Conservation (phyloP, 2,329 filamentous ascomycete species). For the Coniochaeta sp. region DNA sequence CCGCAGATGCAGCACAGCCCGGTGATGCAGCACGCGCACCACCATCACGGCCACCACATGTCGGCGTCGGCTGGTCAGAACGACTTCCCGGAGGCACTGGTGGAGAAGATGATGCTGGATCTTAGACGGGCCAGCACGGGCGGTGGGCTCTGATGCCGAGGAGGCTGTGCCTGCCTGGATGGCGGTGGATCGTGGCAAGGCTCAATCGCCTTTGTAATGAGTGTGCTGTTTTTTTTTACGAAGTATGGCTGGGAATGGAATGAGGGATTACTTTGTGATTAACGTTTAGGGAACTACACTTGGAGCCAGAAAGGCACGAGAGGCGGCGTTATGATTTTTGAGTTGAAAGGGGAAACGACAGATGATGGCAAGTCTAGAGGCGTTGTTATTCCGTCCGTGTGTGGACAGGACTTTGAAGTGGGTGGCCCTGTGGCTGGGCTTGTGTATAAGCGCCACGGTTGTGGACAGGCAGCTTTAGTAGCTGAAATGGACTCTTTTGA, state of each 20-base stretch:
- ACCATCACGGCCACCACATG: not conserved
- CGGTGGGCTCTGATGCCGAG: not conserved
- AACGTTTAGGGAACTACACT: not conserved
- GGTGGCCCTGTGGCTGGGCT: no score
- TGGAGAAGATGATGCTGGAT: slow-evolving; percentile 46
- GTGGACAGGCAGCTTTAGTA: not conserved
- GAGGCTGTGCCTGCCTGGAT: no score
- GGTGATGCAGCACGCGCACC: not conserved
- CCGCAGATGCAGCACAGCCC: not conserved
- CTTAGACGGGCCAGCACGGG: slow-evolving; percentile 31
- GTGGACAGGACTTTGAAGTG: no score
- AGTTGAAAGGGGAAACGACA: not conserved
- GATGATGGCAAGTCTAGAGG: no score
- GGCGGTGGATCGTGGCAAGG: no score
- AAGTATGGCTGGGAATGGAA: not conserved
- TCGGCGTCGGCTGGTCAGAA: not conserved
- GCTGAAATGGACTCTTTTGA: not conserved
- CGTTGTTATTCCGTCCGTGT: not conserved
- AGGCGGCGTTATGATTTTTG: not conserved
- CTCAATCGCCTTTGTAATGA: not conserved
- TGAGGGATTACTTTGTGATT: not conserved
- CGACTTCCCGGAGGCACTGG: slow-evolving; percentile 32
- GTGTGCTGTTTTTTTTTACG: not conserved
- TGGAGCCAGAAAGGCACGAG: not conserved
- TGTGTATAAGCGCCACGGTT: not conserved